Evolutionary conservation across 2,329 filamentous ascomycete species (phyloP), one percentile per base, ranked within the genome.

Genomic region (Penicillium sclerotiorum): DNA sequence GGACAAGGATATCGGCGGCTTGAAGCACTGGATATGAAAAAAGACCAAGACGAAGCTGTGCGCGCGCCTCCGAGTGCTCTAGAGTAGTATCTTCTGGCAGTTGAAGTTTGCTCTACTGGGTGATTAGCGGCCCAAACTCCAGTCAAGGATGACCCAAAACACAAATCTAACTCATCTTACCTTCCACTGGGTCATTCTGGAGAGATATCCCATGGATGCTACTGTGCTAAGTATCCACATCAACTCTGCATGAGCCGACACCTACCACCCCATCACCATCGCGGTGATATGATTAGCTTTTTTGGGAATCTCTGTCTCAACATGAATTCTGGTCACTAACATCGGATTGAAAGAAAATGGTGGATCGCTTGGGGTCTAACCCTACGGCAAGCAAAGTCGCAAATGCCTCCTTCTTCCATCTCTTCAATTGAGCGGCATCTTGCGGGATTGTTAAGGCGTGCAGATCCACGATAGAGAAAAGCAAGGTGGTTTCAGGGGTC

Each of bases 101-200:
- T 17, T 84, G 78, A 15, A 94, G 74, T 70, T 95, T 95, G 70
- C 83, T 89, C 88, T 90, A 35, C 23, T 3, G 27, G 5, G 9
- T 8, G 8, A 21, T 36, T 43, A 37, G 30, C 22, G 4, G 8
- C 9, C 11, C 17, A 15, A 12, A 30, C 22, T 32, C 2, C 9
- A 18, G 8, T 21, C 9, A 7, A 28, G 8, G 36, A 35, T 28
- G 42, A 47, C 11, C 8, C 22, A 20, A n/a, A 11, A 18, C 9
- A 21, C 32, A 5, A 22, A 35, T 21, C 8, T 15, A 18, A 9
- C 28, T 4, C 28, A 35, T 52, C 65, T 57, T 65, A 90, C 90
- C 85, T 99, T 99, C 92, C 94, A 99, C 72, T 97, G 94, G 22
- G 94, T 97, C 94, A 99, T 99, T n/a, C 94, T 81, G 8, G 88